Base-by-base conservation (phyloP, 2,329 filamentous ascomycete species). In the Fusarium sp. region DNA sequence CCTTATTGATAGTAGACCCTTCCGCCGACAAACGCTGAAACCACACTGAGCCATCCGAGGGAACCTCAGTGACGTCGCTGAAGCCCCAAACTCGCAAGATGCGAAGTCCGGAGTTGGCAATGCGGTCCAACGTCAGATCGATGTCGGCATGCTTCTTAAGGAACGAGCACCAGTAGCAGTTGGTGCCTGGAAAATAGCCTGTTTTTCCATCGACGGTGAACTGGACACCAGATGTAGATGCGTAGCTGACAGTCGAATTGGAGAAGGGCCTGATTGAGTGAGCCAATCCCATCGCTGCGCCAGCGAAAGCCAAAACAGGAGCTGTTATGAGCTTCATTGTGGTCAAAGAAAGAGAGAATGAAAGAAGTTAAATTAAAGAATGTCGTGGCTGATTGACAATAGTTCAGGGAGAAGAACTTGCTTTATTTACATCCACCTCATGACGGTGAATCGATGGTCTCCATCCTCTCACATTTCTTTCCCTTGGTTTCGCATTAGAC, bases 51-150 rank as follows among this genome's bases (percentile, higher is more conserved):
- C 79, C 30, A n/a, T 46, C 49, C 77, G 78, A 24, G 77, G 73
- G n/a, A 18, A 43, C 56, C n/a, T 30, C 22, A n/a, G 79, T 87
- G 27, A 88, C 85, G 68, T 88, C 86, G 78, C 87, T 88, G 81
- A 89, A 90, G 11, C 87, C 87, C 88, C 87, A 89, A 59, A 89
- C 81, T 16, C 87, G 82, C 14, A 89, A 79, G 63, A 90, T 84
- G 74, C 86, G 87, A 65, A 86, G 83, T 1, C 87, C 87, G 4
- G 86, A 84, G 40, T 78, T 69, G 54, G 79, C 75, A 18, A 89
- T 75, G 71, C 87, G 82, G 62, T 83, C 79, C 50, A 88, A 78
- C 11, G 83, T 80, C 15, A 79, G 79, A 71, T 90, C 87, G 32
- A 90, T 84, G 73, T 90, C 88, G 20, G 79, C 81, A 62, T 87